These are phyloP conservation scores for Cucumis hystrix DNA, from an alignment of 306 rosid species.

Conservation along the genomic window DNA sequence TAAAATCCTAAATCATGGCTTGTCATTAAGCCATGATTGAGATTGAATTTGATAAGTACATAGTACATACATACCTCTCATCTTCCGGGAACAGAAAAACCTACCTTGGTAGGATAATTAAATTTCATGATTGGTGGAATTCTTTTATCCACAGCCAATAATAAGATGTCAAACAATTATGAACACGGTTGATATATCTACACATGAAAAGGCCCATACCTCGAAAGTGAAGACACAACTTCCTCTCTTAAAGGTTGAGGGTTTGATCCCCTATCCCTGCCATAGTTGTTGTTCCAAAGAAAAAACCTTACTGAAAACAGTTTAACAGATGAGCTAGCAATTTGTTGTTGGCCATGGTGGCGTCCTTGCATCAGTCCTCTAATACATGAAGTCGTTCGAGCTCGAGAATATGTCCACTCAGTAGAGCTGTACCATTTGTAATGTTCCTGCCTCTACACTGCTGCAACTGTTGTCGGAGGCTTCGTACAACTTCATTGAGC, in stretches of 20 bases:
- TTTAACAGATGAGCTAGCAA: background rate
- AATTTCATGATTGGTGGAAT: background rate
- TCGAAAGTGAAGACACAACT: too few relatives aligned
- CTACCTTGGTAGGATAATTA: background rate
- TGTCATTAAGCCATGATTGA: background rate
- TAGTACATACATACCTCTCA: background rate
- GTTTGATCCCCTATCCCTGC: too few relatives aligned
- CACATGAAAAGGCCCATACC: background rate
- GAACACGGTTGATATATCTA: background rate
- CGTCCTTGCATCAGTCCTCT: slow-evolving; percentile 28
- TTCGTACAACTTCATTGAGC: slow-evolving; percentile 54
- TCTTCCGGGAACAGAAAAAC: background rate
- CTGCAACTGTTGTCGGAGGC: slow-evolving; percentile 53
- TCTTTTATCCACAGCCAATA: background rate
- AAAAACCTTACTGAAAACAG: background rate
- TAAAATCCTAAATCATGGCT: too few relatives aligned
- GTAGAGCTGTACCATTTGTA: slow-evolving; percentile 35
- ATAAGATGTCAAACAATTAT: background rate
- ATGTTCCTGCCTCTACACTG: slow-evolving; percentile 39
- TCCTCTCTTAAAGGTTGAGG: too few relatives aligned
- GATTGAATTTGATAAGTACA: background rate
- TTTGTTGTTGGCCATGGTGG: background rate
- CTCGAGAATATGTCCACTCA: slow-evolving; percentile 34
- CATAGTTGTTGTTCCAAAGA: too few relatives aligned
- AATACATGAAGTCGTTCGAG: slow-evolving; percentile 42